These are phyloP conservation scores for Ophiocordyceps camponoti-leonardi DNA, from an alignment of 2,329 filamentous ascomycete genomes.

Conservation along the genomic window DNA sequence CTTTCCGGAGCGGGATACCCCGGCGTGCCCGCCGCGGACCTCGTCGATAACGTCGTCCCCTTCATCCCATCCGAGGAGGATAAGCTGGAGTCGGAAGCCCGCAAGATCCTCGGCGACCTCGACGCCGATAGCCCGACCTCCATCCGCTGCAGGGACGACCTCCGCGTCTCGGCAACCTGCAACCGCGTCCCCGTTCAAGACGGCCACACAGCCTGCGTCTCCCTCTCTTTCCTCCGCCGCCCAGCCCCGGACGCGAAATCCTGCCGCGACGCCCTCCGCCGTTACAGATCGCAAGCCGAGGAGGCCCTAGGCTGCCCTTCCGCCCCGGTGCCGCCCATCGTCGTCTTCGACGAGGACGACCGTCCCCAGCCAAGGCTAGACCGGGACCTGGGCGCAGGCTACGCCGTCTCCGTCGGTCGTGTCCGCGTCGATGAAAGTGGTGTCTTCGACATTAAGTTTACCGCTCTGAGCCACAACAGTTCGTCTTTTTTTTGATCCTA, in stretches of 20 bases:
- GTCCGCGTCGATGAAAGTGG: slow-evolving; percentile 73
- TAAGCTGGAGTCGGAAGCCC: slow-evolving; percentile 86
- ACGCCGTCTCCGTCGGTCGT: slow-evolving; percentile 79
- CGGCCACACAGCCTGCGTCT: slow-evolving; percentile 90
- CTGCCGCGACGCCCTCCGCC: slow-evolving; percentile 61
- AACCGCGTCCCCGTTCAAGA: slow-evolving; percentile 91
- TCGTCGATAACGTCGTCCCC: slow-evolving; percentile 89
- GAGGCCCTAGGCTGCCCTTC: slow-evolving; percentile 73
- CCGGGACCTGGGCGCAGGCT: slow-evolving; percentile 68
- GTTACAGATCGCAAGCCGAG: slow-evolving; percentile 70
- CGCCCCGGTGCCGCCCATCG: slow-evolving; percentile 65
- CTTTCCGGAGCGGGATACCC: slow-evolving; percentile 86
- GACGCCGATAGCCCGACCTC: slow-evolving; percentile 52
- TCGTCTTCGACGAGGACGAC: slow-evolving; percentile 78
- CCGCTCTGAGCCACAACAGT: slow-evolving; percentile 72
- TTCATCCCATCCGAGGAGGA: slow-evolving; percentile 90
- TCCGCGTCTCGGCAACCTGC: slow-evolving; percentile 74
- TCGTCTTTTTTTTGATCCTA: too few relatives aligned
- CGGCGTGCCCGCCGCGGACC: slow-evolving; percentile 83
- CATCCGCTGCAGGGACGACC: slow-evolving; percentile 58
- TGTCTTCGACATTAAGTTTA: slow-evolving; percentile 90
- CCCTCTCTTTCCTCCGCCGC: slow-evolving; percentile 60
- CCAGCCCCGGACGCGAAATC: slow-evolving; percentile 36
- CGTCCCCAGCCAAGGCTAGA: slow-evolving; percentile 84
- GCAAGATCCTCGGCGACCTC: slow-evolving; percentile 76